Conservation (phyloP, 768 basidiomycete genomes). For the Lentinula guzmanii region DNA sequence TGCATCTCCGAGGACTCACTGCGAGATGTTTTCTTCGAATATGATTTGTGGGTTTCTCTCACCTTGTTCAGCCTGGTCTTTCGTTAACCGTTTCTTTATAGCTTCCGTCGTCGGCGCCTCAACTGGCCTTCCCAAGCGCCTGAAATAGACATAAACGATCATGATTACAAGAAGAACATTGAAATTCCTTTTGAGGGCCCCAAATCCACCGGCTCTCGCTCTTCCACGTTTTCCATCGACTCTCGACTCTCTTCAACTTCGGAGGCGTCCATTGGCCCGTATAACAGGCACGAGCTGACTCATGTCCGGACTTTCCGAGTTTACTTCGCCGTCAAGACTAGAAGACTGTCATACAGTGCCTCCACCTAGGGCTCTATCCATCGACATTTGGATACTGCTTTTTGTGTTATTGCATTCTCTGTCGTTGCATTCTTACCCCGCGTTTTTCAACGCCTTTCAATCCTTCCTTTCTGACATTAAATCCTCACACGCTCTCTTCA, state of each 20-base stretch:
- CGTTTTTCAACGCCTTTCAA: not conserved
- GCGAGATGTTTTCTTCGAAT: slow-evolving; percentile 43
- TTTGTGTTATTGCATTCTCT: not conserved
- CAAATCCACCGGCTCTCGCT: slow-evolving; percentile 10
- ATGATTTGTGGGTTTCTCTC: slow-evolving; percentile 42
- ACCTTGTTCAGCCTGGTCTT: slow-evolving; percentile 5
- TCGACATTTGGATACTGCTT: not conserved
- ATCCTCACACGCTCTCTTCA: not conserved
- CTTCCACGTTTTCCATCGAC: slow-evolving; percentile 3
- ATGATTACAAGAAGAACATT: slow-evolving; percentile 11
- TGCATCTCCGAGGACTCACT: slow-evolving; percentile 30
- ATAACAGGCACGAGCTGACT: slow-evolving; percentile 20
- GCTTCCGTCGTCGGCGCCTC: slow-evolving; percentile 63
- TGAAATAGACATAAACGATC: slow-evolving; percentile 20
- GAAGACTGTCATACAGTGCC: not conserved
- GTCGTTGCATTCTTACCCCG: not conserved
- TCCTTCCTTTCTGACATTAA: slow-evolving; percentile 1
- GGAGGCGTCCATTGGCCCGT: slow-evolving; percentile 17
- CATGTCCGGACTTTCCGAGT: slow-evolving; percentile 49
- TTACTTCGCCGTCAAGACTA: slow-evolving; percentile 41
- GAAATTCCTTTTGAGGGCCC: slow-evolving; percentile 10
- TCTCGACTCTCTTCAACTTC: slow-evolving; percentile 10
- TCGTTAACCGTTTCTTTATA: slow-evolving; percentile 20
- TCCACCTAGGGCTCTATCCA: not conserved
- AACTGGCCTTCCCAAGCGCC: slow-evolving; percentile 56